Conservation (phyloP, 1,284 basidiomycete species). For the Pterulicium gracile region DNA sequence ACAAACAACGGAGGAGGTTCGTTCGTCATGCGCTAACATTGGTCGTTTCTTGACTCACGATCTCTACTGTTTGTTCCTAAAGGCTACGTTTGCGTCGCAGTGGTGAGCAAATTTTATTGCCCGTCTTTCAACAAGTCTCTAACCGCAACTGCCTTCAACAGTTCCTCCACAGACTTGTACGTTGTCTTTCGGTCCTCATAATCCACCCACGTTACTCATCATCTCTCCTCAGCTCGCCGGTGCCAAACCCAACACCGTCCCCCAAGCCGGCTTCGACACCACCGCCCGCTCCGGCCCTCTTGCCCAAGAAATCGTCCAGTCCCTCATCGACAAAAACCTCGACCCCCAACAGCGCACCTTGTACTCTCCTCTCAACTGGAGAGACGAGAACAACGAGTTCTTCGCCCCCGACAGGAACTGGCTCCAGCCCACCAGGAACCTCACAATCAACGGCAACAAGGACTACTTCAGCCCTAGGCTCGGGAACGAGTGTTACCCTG, state of each 20-base stretch:
- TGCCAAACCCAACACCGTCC: slow-evolving; percentile 37
- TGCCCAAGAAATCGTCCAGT: slow-evolving; percentile 37
- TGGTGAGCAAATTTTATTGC: slow-evolving; percentile 26
- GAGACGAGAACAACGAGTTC: slow-evolving; percentile 34
- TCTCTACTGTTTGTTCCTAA: too few species aligned
- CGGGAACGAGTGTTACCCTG: slow-evolving; percentile 46
- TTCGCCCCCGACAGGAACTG: slow-evolving; percentile 34
- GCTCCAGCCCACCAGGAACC: slow-evolving; percentile 29
- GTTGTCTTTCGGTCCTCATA: slow-evolving; percentile 12
- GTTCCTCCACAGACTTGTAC: slow-evolving; percentile 54
- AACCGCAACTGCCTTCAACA: slow-evolving; percentile 13
- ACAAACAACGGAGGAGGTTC: slow-evolving; percentile 49
- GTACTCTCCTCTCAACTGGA: slow-evolving; percentile 43
- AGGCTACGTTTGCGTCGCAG: slow-evolving; percentile 49
- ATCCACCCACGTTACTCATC: not conserved
- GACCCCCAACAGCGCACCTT: slow-evolving; percentile 35
- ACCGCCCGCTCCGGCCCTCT: slow-evolving; percentile 37
- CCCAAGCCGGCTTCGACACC: slow-evolving; percentile 48
- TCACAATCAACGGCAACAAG: slow-evolving; percentile 32
- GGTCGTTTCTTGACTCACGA: too few species aligned
- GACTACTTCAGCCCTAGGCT: slow-evolving; percentile 46
- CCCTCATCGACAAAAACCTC: slow-evolving; percentile 25
- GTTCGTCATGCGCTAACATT: slow-evolving; percentile 4
- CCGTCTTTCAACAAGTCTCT: not conserved
- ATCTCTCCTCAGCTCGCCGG: slow-evolving; percentile 35